Evolutionary conservation across 2,329 filamentous ascomycete species (phyloP).

Genomic region (Alternaria sp.): DNA sequence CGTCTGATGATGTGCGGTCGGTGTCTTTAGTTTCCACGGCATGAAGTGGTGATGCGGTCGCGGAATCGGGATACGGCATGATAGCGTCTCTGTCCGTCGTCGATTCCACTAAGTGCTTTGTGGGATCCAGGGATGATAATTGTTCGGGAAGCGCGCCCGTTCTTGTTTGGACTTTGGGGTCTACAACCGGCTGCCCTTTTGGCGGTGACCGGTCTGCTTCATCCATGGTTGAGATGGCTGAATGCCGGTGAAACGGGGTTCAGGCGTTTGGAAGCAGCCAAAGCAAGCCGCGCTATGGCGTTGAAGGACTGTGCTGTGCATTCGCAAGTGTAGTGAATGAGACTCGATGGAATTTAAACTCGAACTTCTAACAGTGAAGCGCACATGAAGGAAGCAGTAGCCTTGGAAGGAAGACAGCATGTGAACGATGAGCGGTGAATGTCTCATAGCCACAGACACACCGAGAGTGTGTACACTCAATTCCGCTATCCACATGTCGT

Average conservation of each 20-base stretch:
- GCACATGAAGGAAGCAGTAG: neutral
- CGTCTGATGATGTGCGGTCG: neutral
- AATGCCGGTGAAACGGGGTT: neutral
- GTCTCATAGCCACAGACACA: too few relatives aligned
- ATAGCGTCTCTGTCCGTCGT: rapidly evolving
- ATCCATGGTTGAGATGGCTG: neutral
- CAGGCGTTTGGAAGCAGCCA: neutral
- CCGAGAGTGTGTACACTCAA: too few relatives aligned
- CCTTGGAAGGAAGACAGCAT: rapidly evolving
- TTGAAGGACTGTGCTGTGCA: neutral
- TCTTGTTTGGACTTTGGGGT: rapidly evolving
- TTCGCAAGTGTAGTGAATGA: neutral
- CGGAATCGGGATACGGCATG: neutral
- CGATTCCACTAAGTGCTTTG: rapidly evolving
- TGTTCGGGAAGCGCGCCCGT: neutral
- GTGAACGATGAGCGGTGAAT: neutral
- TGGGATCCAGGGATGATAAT: neutral
- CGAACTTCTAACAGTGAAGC: neutral
- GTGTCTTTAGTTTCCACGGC: neutral
- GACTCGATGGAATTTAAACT: neutral
- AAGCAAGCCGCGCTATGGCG: neutral
- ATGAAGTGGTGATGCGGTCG: neutral
- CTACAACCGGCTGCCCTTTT: neutral
- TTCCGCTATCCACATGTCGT: too few relatives aligned
- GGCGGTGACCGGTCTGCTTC: neutral